These are phyloP conservation scores for Jatropha curcas DNA, from an alignment of 345 rosid species.

Conservation along the genomic window DNA sequence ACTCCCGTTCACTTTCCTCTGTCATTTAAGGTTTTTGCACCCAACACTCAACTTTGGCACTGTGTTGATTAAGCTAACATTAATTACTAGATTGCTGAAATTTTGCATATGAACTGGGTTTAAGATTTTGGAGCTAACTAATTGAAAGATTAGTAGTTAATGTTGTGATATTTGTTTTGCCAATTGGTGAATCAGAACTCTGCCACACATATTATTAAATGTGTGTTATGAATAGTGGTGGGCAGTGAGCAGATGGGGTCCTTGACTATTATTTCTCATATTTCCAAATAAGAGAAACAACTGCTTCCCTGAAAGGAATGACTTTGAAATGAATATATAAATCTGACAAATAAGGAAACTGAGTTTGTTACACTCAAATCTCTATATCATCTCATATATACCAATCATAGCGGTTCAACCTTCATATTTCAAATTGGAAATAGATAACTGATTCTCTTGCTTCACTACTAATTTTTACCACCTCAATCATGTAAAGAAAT, in stretches of 20 bases:
- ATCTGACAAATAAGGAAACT: constrained; percentile 6
- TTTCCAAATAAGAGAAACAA: background rate
- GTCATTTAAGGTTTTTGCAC: no score
- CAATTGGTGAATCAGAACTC: background rate
- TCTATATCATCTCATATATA: background rate
- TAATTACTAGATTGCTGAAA: no score
- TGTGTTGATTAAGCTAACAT: no score
- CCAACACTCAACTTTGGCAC: background rate
- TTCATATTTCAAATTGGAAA: background rate
- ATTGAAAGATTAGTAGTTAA: background rate
- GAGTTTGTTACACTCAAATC: constrained; percentile 1
- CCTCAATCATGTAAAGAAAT: no score
- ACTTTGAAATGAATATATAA: constrained; percentile 5
- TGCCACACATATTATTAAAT: background rate
- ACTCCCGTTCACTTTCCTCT: no score
- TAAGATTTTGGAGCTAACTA: background rate
- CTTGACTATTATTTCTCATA: background rate
- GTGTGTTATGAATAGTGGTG: background rate
- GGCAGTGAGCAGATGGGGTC: background rate
- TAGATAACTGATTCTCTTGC: background rate
- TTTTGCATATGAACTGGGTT: no score
- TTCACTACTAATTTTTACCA: no score
- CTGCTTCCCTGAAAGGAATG: background rate
- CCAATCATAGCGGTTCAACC: background rate
- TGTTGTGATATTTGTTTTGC: background rate